Evolutionary conservation across 495 filamentous ascomycete species (phyloP), one percentile per base, ranked within the genome.

Genomic region (Saxophila tyrrhenica): DNA sequence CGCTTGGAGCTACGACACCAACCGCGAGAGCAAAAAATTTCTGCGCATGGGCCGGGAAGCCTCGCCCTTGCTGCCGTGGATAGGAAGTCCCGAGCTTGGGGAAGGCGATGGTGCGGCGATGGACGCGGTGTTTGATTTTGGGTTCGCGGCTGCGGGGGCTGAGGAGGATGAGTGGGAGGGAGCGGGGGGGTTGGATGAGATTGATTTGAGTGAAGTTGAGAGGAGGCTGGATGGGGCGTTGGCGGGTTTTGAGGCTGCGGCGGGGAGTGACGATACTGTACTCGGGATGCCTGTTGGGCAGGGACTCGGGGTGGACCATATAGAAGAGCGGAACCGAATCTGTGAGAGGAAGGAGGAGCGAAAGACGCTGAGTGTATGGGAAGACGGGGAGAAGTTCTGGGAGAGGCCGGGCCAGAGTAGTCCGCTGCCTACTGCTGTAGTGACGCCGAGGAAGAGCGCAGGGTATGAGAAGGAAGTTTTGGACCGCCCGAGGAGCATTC

Each of bases 341-440:
- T 20, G 24, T 0, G 25, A 3, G 19, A 22, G 0, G 20, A 20
- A 25, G 19, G 45, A 20, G 32, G 5, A n/a, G n/a, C n/a, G n/a
- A n/a, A n/a, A n/a, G n/a, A n/a, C n/a, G n/a, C n/a, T n/a, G n/a
- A 59, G 51, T 56, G 62, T 65, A 3, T 65, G 62, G 62, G 60
- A 62, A 25, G 57, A 65, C 23, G 62, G 62, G 2, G 62, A 65
- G 57, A 53, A 45, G 43, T 59, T 55, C 39, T 65, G 59, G 62
- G 48, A 51, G 19, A 50, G 43, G 44, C 13, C 35, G 21, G 46
- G 39, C 39, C 35, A 29, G 48, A 52, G 50, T 23, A 53, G 17
- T 24, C 25, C 46, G 39, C 47, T 39, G 1, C 13, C 13, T 7
- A 25, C 46, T 25, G 20, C 38, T 2, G 44, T 20, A 38, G 49